Evolutionary conservation across 73 alveolate species (phyloP).

Genomic region (Paramecium primaurelia): DNA sequence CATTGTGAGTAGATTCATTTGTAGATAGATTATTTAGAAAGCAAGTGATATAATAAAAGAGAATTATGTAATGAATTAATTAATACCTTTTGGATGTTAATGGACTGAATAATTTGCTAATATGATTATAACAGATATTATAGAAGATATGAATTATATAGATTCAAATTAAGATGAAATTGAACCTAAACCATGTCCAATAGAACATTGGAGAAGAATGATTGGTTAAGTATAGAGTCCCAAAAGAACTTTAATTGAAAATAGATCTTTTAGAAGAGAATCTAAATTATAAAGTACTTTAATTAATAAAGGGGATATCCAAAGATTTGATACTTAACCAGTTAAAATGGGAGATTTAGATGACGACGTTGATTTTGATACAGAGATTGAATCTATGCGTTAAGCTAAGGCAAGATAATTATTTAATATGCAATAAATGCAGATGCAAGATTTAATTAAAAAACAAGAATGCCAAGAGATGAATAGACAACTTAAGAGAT

Average conservation of each 20-base stretch:
- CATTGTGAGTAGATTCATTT: not conserved
- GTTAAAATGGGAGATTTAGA: conserved; percentile 2
- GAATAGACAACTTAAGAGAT: conserved; percentile 14
- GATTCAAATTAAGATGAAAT: not conserved
- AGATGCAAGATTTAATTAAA: not conserved
- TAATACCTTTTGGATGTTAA: not conserved
- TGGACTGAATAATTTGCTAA: not conserved
- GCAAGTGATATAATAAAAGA: not conserved
- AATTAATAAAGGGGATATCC: not conserved
- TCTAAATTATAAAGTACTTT: not conserved
- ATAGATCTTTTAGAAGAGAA: not conserved
- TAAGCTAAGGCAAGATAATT: not conserved
- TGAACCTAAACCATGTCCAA: conserved; percentile 2
- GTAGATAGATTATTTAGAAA: not conserved
- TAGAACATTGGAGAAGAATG: conserved; percentile 34
- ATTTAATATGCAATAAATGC: not conserved
- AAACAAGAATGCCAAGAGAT: not conserved
- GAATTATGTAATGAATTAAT: not conserved
- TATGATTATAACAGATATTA: not conserved
- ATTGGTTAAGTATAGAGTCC: not conserved
- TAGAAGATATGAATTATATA: not conserved
- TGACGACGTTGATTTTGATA: not conserved
- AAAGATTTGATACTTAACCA: not conserved
- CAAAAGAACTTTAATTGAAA: not conserved
- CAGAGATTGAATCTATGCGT: conserved; percentile 4